Percentiles rank a stretch among this genome's conserved stretches.
These are phyloP conservation scores for Chalciporus chontae DNA, from an alignment of 768 basidiomycete species.

Conservation along the genomic window DNA sequence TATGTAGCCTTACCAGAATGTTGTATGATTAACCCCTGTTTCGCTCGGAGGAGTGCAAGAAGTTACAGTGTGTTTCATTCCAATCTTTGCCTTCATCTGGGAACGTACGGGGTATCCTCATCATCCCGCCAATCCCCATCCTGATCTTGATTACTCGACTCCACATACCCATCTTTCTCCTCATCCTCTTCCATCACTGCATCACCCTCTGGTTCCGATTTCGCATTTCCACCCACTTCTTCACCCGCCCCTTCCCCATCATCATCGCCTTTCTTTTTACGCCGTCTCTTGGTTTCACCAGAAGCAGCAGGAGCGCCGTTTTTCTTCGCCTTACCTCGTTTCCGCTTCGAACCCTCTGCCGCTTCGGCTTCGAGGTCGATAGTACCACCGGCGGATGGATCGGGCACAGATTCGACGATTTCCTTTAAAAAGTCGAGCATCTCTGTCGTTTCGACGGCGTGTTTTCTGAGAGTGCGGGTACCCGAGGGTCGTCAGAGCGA, in stretches of 20 bases:
- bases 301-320: constrained; percentile 35
- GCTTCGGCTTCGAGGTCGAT: constrained; percentile 66
- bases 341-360: constrained; percentile 53
- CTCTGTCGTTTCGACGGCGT: constrained; percentile 82
- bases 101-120: constrained; percentile 44
- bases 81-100: constrained; percentile 23
- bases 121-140: constrained; percentile 41
- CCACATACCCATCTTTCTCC: constrained; percentile 36
- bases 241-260: constrained; percentile 34
- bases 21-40: constrained; percentile 11
- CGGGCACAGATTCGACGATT: constrained; percentile 80
- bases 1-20: constrained; percentile 14
- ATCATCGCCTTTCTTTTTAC: constrained; percentile 44
- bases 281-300: constrained; percentile 43
- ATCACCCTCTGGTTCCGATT: constrained; percentile 36
- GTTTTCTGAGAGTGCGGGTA: constrained; percentile 60
- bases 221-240: constrained; percentile 34
- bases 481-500: not conserved
- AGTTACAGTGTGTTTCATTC: not conserved
- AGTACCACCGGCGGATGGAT: constrained; percentile 82
- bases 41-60: not conserved
- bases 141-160: constrained; percentile 39
- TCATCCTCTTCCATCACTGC: constrained; percentile 41
- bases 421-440: constrained; percentile 95
- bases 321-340: constrained; percentile 51